Evolutionary conservation across 192 early-diverging fungal genomes (phyloP).

Genomic region (Ambispora gerdemannii): DNA sequence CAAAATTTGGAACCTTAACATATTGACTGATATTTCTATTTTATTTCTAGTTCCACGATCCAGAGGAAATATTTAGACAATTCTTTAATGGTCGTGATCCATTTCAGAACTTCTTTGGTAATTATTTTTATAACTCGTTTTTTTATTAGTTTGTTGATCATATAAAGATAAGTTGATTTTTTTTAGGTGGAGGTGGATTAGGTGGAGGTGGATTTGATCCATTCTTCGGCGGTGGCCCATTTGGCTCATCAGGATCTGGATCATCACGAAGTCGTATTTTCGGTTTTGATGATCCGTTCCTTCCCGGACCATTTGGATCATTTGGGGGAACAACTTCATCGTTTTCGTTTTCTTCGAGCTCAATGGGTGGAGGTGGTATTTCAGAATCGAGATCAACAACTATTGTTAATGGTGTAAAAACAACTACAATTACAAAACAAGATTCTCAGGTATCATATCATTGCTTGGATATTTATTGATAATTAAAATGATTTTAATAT

Average conservation of each 20-base stretch:
- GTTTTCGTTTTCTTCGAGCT: neutral
- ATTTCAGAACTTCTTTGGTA: conserved; percentile 34
- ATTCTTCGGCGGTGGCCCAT: neutral
- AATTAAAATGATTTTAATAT: neutral
- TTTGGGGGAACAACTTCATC: conserved; percentile 6
- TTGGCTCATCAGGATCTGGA: neutral
- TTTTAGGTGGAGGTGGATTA: conserved; percentile 1
- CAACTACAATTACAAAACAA: neutral
- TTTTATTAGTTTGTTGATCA: neutral
- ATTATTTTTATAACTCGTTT: neutral
- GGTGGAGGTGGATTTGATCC: neutral
- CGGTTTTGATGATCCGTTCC: neutral
- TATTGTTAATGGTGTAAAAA: conserved; percentile 24
- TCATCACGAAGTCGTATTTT: neutral
- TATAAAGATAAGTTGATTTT: neutral
- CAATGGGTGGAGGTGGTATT: neutral
- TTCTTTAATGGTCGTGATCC: conserved; percentile 35
- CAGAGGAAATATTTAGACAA: conserved; percentile 35
- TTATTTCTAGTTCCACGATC: conserved; percentile 35
- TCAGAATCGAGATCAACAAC: neutral
- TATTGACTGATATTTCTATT: neutral
- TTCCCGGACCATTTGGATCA: neutral
- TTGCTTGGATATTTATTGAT: neutral
- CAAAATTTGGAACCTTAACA: neutral
- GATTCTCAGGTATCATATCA: conserved; percentile 19